Conservation (phyloP, 495 filamentous ascomycete species). For the Chaetomidium leptoderma region DNA sequence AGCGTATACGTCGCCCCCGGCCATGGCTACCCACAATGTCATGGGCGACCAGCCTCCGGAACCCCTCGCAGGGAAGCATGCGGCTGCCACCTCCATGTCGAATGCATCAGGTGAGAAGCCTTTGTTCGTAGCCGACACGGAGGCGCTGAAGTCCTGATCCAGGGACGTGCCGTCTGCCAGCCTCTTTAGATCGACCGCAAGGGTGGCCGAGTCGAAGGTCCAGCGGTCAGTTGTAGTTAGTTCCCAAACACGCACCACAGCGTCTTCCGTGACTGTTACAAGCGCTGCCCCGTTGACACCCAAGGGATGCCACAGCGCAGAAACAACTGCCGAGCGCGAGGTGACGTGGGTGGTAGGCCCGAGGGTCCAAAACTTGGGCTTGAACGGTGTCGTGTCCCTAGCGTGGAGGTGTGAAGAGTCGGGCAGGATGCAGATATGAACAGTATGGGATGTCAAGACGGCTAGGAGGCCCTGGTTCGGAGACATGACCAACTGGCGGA, state of each 20-base stretch:
- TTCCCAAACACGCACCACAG: slow-evolving; percentile 84
- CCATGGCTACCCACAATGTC: slow-evolving; percentile 90
- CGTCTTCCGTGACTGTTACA: slow-evolving; percentile 80
- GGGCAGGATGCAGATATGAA: slow-evolving; percentile 75
- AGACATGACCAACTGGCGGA: slow-evolving; percentile 76
- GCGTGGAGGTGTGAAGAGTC: slow-evolving; percentile 66
- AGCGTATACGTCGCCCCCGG: slow-evolving; percentile 80
- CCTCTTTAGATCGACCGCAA: slow-evolving; percentile 77
- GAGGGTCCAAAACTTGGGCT: slow-evolving; percentile 75
- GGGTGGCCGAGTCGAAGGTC: slow-evolving; percentile 75
- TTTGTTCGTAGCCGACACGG: slow-evolving; percentile 64
- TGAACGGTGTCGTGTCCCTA: slow-evolving; percentile 59
- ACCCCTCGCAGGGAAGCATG: slow-evolving; percentile 71
- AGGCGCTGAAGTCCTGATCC: slow-evolving; percentile 71
- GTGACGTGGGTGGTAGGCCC: slow-evolving; percentile 86
- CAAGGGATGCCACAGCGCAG: slow-evolving; percentile 82
- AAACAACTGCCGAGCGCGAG: slow-evolving; percentile 69
- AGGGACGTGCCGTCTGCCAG: slow-evolving; percentile 71
- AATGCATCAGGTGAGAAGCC: slow-evolving; percentile 78
- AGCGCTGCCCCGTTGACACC: slow-evolving; percentile 67
- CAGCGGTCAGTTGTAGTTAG: slow-evolving; percentile 70
- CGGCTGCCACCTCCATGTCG: slow-evolving; percentile 83
- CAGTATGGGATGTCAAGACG: slow-evolving; percentile 75
- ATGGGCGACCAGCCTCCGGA: slow-evolving; percentile 84
- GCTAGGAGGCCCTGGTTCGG: slow-evolving; percentile 75